A percentile compares a stretch with the other conserved stretches of the same genome.
Conservation (phyloP, 1,284 basidiomycete species). For the Meripilus lineatus region DNA sequence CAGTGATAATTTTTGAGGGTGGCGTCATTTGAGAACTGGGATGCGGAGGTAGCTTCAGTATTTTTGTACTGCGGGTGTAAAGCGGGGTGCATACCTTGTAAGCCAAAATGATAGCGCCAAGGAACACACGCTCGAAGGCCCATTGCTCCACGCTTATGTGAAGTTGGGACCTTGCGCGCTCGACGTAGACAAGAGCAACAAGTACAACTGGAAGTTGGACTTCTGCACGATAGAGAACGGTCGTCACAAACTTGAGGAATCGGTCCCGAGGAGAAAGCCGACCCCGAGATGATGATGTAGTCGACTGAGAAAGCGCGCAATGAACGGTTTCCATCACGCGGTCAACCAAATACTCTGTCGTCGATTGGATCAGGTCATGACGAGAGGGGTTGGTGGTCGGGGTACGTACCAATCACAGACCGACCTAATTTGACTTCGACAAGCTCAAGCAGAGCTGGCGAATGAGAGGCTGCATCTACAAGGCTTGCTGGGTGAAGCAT, state of each 20-base stretch:
- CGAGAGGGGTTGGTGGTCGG: too few species aligned
- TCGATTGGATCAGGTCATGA: too few species aligned
- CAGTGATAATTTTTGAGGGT: constrained; percentile 9
- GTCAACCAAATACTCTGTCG: constrained; percentile 68
- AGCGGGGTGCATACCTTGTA: constrained; percentile 47
- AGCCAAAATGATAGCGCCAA: constrained; percentile 66
- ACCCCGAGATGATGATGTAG: constrained; percentile 47
- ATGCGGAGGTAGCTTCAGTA: too few species aligned
- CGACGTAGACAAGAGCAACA: constrained; percentile 63
- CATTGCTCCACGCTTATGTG: constrained; percentile 73
- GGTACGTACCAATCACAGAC: constrained; percentile 54
- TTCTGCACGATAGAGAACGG: constrained; percentile 64
- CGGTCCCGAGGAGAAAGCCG: constrained; percentile 40
- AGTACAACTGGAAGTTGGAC: constrained; percentile 60
- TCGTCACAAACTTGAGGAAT: constrained; percentile 57
- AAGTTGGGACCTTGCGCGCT: constrained; percentile 66
- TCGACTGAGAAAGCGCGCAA: constrained; percentile 60
- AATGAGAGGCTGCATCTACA: constrained; percentile 57
- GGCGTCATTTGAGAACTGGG: constrained; percentile 5
- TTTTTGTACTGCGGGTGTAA: too few species aligned
- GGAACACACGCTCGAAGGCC: constrained; percentile 71
- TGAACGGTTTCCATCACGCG: constrained; percentile 64
- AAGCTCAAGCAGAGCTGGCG: constrained; percentile 58
- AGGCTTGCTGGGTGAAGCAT: constrained; percentile 62
- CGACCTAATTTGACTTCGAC: constrained; percentile 54